Evolutionary conservation across 805 yeast species (phyloP).

Genomic region (Cyberlindnera nakhonratchasimensis): DNA sequence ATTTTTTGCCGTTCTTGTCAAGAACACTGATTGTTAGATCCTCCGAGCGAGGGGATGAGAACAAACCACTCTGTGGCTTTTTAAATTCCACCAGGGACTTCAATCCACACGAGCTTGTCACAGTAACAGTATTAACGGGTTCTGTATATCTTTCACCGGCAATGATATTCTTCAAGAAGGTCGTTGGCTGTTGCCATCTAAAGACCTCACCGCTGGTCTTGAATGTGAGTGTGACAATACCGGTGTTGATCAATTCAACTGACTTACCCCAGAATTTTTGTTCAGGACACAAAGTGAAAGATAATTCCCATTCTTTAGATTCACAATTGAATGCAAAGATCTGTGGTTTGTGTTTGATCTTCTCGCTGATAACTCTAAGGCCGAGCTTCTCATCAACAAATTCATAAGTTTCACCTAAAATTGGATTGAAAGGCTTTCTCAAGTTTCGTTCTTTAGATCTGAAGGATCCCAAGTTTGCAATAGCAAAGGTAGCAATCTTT

Average conservation of each 20-base stretch:
- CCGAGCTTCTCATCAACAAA: slow-evolving; percentile 81
- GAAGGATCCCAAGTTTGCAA: slow-evolving; percentile 65
- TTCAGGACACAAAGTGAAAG: slow-evolving; percentile 63
- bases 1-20: slow-evolving; percentile 20
- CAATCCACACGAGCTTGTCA: slow-evolving; percentile 65
- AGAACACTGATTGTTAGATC: slow-evolving; percentile 39
- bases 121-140: slow-evolving; percentile 66
- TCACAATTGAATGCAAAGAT: slow-evolving; percentile 82
- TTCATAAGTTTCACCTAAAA: slow-evolving; percentile 91
- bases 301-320: slow-evolving; percentile 63
- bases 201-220: slow-evolving; percentile 62
- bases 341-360: slow-evolving; percentile 84
- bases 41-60: slow-evolving; percentile 76
- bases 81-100: slow-evolving; percentile 73
- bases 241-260: slow-evolving; percentile 75
- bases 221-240: slow-evolving; percentile 56
- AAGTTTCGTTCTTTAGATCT: slow-evolving; percentile 71
- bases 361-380: slow-evolving; percentile 73
- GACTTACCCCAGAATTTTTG: slow-evolving; percentile 97
- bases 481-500: slow-evolving; percentile 78
- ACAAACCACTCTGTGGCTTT: slow-evolving; percentile 58
- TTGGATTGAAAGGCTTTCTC: slow-evolving; percentile 93
- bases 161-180: slow-evolving; percentile 77
- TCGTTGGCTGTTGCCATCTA: slow-evolving; percentile 80
- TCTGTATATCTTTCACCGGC: slow-evolving; percentile 96